Percentiles rank a stretch among this genome's conserved stretches.
phyloP scores from a whole-genome alignment of 345 rosid species.

The Noccaea caerulescens region DNA sequence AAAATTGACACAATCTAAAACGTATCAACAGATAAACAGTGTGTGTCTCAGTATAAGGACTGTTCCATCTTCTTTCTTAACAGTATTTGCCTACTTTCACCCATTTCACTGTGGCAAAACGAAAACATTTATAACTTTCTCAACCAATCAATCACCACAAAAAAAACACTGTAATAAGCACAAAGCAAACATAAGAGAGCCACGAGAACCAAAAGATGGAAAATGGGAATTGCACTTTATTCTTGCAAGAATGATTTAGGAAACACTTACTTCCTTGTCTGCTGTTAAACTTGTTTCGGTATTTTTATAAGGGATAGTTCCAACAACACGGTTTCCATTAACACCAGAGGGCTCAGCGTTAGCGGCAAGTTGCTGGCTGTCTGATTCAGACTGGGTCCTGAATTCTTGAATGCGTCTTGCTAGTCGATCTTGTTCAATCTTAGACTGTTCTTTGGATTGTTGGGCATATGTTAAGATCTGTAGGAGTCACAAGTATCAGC shows the following conservation, averaged over 20 bases:
- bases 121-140: not conserved
- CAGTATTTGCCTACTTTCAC: slow-evolving; percentile 8
- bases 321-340: slow-evolving; percentile 51
- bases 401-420: slow-evolving; percentile 92
- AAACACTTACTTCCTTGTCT: slow-evolving; percentile 71
- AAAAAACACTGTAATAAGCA: slow-evolving; percentile 9
- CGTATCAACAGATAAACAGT: not conserved
- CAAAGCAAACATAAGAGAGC: slow-evolving; percentile 1
- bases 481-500: slow-evolving; percentile 21
- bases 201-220: not conserved
- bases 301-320: slow-evolving; percentile 55
- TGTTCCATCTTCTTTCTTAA: slow-evolving; percentile 15
- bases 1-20: not conserved
- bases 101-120: slow-evolving; percentile 3
- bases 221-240: not conserved
- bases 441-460: slow-evolving; percentile 85
- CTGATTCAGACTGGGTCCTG: slow-evolving; percentile 83
- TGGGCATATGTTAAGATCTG: slow-evolving; percentile 90
- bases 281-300: slow-evolving; percentile 57
- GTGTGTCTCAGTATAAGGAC: not conserved
- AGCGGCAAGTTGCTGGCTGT: slow-evolving; percentile 54
- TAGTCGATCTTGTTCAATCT: slow-evolving; percentile 76
- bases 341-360: slow-evolving; percentile 50
- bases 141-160: slow-evolving; percentile 9
- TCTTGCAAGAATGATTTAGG: slow-evolving; percentile 10